Evolutionary conservation across 2,329 filamentous ascomycete species (phyloP), one percentile per base, ranked within the genome.

Genomic region (Trichoderma koningiopsis): DNA sequence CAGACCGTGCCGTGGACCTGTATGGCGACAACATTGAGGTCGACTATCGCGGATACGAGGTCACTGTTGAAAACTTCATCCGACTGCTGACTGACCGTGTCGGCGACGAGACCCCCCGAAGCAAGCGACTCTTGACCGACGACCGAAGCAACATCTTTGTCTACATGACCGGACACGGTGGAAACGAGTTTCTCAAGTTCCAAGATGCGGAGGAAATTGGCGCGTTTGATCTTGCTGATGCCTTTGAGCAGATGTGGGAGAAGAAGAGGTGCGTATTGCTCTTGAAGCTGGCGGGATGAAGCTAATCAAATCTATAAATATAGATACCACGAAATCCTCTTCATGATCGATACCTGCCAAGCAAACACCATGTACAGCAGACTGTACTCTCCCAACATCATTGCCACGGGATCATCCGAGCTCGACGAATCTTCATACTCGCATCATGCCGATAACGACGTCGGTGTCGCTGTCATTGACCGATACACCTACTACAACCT

Each of bases 271-370:
- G 79, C n/a, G 78, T 40, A 49, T 33, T 47, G 8, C 29, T 40
- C 27, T 52, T 49, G 43, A 49, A 49, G 43, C n/a, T 22, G 43
- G 7, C 16, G 24, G 24, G 29, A 2, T 19, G 58, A 49, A 56
- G 61, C 64, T 52, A 27, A 5, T 59, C 58, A 11, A 60, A 62
- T 8, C 68, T 53, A 0, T 37, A 10, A 58, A 53, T 8, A 24
- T 72, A 92, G 91, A 78, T 99, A 98, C 81, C 93, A 98, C 79
- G 96, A 99, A 81, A 90, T 99, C 74, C 88, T 99, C 69, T 99
- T 99, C 85, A 99, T 99, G 96, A 99, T 99, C 81, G 96, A 99
- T 80, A 99, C 96, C 0, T 99, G 96, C 83, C 96, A 99, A 83
- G 96, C 96, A 68, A 99, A 99, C 80, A 99, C 96, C 37, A 97